Evolutionary conservation across 495 filamentous ascomycete genomes (phyloP).

Genomic region (Rhypophila decipiens): DNA sequence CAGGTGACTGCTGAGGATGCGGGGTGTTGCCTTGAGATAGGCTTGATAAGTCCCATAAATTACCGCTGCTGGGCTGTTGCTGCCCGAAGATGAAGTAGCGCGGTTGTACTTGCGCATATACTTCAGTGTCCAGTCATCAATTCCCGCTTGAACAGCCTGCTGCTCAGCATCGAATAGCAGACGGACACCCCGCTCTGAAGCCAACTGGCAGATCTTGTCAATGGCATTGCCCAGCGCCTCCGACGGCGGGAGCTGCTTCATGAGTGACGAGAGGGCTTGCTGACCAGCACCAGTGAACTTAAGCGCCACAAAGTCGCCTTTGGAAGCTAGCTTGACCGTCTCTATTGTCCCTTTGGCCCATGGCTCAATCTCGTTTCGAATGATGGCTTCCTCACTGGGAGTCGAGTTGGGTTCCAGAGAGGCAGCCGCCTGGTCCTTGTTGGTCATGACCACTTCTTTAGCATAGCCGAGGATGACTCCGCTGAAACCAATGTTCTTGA

Average conservation of each 20-base stretch:
- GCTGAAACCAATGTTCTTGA: constrained; percentile 62
- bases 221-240: constrained; percentile 62
- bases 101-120: constrained; percentile 75
- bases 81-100: no score
- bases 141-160: constrained; percentile 68
- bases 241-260: constrained; percentile 51
- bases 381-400: constrained; percentile 38
- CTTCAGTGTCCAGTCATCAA: constrained; percentile 75
- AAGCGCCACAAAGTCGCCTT: constrained; percentile 79
- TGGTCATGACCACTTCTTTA: constrained; percentile 59
- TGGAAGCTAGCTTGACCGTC: constrained; percentile 65
- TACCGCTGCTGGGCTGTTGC: constrained; percentile 38
- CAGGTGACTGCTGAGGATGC: constrained; percentile 60
- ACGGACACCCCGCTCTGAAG: constrained; percentile 59
- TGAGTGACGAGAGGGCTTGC: constrained; percentile 62
- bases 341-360: constrained; percentile 72
- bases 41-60: constrained; percentile 74
- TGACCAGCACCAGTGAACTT: constrained; percentile 92
- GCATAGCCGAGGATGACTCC: constrained; percentile 78
- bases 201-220: constrained; percentile 68
- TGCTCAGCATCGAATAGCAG: constrained; percentile 93
- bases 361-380: constrained; percentile 56
- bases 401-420: constrained; percentile 20
- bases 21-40: constrained; percentile 69
- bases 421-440: constrained; percentile 28